Evolutionary conservation across 1,284 basidiomycete species (phyloP), one percentile per base, ranked within the genome.

Genomic region (Ganoderma lucidum): DNA sequence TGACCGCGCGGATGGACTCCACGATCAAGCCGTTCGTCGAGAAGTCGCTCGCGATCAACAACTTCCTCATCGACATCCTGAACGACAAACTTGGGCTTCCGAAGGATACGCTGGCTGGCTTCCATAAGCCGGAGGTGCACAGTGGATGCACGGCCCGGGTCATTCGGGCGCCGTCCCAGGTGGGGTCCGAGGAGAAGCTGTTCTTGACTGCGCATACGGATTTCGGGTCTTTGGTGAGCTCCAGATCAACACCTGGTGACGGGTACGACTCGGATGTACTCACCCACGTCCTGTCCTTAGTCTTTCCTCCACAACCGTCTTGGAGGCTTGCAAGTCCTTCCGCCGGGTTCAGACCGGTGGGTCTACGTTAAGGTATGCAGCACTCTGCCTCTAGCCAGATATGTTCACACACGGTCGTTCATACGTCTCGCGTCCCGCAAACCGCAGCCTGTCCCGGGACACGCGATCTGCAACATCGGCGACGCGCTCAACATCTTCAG

Each of bases 241-340:
- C 6, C 14, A 23, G 35, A 8, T 35, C 5, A 28, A 1, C 28
- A 6, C 23, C 23, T 23, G 23, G 23, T 23, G 23, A 23, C 23
- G 23, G 23, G 23, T 23, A 23, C 23, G 23, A 23, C 23, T 23
- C 23, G 23, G 28, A 10, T 4, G 35, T 19, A 15, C 30, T 39
- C 30, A 15, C 44, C 9, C 6, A 9, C 3, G 8, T 51, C 12
- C 19, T 8, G 63, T 19, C 35, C 35, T 23, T 23, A 89, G 85
- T 87, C 89, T 0, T 87, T 91, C 79, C 80, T 92, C 58, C 88
- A 90, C 77, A 93, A 92, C 75, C 86, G 85, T n/a, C 83, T 92
- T 0, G 91, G 91, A 4, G 92, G 91, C 0, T 80, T 93, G 6
- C 92, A 93, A 73, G 90, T 93, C 0, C 81, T 92, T n/a, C 83